Percentiles rank a stretch among this genome's conserved stretches.
phyloP scores from a whole-genome alignment of 176 grass and related monocot species.

The Hsuehochloa calcarea region DNA sequence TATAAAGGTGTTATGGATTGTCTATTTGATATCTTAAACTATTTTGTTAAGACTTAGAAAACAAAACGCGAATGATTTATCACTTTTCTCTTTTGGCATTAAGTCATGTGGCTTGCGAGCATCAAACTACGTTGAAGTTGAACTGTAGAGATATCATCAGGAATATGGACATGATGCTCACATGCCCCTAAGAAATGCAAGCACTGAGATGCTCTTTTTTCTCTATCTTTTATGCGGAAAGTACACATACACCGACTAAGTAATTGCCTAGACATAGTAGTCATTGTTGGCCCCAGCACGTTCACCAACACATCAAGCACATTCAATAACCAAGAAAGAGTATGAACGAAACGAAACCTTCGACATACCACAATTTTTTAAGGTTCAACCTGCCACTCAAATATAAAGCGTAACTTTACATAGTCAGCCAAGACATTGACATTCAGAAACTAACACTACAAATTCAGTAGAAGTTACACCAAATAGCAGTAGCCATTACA shows the following conservation, averaged over 20 bases:
- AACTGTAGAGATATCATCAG: not conserved
- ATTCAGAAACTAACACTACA: constrained; percentile 34
- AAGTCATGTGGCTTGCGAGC: not conserved
- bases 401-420: constrained; percentile 48
- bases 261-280: not conserved
- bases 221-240: not conserved
- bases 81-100: not conserved
- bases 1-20: not conserved
- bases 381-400: constrained; percentile 35
- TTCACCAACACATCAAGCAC: not conserved
- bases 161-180: not conserved
- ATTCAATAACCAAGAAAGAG: not conserved
- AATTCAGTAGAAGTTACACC: constrained; percentile 45
- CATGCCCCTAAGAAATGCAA: not conserved
- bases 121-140: not conserved
- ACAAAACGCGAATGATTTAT: not conserved
- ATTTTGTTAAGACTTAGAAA: not conserved
- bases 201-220: not conserved
- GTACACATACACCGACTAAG: not conserved
- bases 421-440: constrained; percentile 38
- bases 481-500: constrained; percentile 39
- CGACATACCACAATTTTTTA: not conserved
- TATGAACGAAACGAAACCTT: not conserved
- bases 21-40: not conserved
- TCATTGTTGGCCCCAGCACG: not conserved